Conservation (phyloP, 805 yeast species). For the Phaffomyces opuntiae region DNA sequence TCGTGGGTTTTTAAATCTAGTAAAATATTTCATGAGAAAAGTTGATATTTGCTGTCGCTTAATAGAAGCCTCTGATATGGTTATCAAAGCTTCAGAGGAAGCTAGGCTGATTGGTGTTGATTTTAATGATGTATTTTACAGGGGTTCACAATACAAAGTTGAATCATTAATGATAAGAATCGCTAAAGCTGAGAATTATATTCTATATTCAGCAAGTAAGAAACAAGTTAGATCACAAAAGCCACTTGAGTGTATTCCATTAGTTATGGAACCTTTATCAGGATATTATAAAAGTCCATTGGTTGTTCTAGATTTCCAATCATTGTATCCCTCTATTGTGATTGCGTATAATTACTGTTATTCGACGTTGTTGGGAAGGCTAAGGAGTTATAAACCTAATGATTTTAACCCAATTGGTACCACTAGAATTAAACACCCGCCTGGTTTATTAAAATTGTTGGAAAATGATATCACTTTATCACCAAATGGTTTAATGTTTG, state of each 20-base stretch:
- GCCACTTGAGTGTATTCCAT: slow-evolving; percentile 80
- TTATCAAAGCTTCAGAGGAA: slow-evolving; percentile 70
- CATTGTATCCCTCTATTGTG: slow-evolving; percentile 86
- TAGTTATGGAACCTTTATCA: slow-evolving; percentile 89
- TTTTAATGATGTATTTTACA: slow-evolving; percentile 73
- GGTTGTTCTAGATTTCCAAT: slow-evolving; percentile 87
- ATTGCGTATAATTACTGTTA: slow-evolving; percentile 89
- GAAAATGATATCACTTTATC: slow-evolving; percentile 56
- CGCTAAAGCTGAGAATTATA: slow-evolving; percentile 66
- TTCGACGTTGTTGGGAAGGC: slow-evolving; percentile 60
- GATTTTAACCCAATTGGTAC: slow-evolving; percentile 43
- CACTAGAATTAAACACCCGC: slow-evolving; percentile 39
- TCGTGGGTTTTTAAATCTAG: slow-evolving; percentile 26
- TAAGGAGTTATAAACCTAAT: slow-evolving; percentile 42
- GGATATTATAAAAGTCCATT: slow-evolving; percentile 83
- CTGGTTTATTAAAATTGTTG: slow-evolving; percentile 49
- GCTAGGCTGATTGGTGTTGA: slow-evolving; percentile 86
- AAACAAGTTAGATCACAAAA: slow-evolving; percentile 76
- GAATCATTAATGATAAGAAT: slow-evolving; percentile 76
- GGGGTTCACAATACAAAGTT: slow-evolving; percentile 94
- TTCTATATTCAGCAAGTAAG: slow-evolving; percentile 74
- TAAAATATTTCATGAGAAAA: slow-evolving; percentile 41
- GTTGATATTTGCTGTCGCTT: slow-evolving; percentile 33
- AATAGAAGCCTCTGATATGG: slow-evolving; percentile 51
- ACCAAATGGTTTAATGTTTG: slow-evolving; percentile 85